These are phyloP conservation scores for Aspergillus bertholletiae DNA, from an alignment of 495 filamentous ascomycete genomes.

Conservation along the genomic window DNA sequence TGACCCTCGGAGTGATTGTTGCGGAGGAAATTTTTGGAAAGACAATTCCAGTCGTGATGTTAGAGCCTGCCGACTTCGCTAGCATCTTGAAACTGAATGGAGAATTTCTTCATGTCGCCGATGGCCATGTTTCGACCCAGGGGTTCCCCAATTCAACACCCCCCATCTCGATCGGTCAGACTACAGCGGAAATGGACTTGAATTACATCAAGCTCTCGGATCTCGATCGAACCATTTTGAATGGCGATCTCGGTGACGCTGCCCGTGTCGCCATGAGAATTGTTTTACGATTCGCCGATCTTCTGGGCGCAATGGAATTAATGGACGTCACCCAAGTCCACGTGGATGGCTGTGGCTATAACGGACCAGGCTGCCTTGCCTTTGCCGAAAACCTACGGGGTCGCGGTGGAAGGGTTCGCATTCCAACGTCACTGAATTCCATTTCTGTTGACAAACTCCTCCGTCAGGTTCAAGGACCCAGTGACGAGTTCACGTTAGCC, in stretches of 20 bases:
- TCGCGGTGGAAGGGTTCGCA: constrained; percentile 15
- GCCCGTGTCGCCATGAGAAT: constrained; percentile 21
- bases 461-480: constrained; percentile 17
- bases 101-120: neutral
- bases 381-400: constrained; percentile 17
- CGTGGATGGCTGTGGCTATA: constrained; percentile 29
- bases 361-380: constrained; percentile 19
- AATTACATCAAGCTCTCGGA: neutral
- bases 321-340: constrained; percentile 24
- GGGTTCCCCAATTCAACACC: no score
- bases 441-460: constrained; percentile 25
- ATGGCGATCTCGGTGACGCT: constrained; percentile 16
- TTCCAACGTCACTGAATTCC: constrained; percentile 27
- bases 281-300: constrained; percentile 15
- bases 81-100: neutral
- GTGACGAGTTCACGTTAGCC: constrained; percentile 4
- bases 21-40: constrained; percentile 22
- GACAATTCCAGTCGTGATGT: constrained; percentile 18
- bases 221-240: constrained; percentile 16
- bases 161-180: no score
- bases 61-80: constrained; percentile 6
- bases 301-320: constrained; percentile 14
- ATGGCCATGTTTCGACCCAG: neutral
- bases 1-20: constrained; percentile 25
- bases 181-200: neutral